Evolutionary conservation across 495 filamentous ascomycete genomes (phyloP).

Genomic region (Penicillium canescens): DNA sequence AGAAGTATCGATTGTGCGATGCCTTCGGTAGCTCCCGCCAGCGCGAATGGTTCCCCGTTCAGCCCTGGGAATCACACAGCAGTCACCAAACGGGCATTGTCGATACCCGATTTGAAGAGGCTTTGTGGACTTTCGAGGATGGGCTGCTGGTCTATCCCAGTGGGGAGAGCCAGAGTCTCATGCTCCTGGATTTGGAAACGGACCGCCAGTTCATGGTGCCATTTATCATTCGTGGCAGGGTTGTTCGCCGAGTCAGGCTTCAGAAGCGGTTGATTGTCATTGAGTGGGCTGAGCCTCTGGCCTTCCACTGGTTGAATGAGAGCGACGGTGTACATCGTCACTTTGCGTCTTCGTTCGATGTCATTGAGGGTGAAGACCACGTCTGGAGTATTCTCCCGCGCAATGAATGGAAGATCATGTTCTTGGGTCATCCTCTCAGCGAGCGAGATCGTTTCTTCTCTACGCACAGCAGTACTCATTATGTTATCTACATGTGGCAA

Average conservation of each 20-base stretch:
- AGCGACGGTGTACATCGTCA: slow-evolving; percentile 60
- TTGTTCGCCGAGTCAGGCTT: slow-evolving; percentile 59
- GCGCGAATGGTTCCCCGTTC: slow-evolving; percentile 48
- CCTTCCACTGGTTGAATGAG: slow-evolving; percentile 60
- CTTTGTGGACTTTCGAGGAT: slow-evolving; percentile 62
- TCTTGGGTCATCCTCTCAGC: slow-evolving; percentile 60
- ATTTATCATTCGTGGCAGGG: slow-evolving; percentile 53
- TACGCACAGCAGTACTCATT: slow-evolving; percentile 60
- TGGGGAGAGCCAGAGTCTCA: slow-evolving; percentile 40
- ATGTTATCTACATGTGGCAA: slow-evolving; percentile 68
- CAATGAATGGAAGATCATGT: slow-evolving; percentile 72
- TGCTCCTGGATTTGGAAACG: slow-evolving; percentile 55
- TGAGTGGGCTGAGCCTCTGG: slow-evolving; percentile 64
- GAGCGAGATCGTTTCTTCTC: slow-evolving; percentile 65
- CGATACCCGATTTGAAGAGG: slow-evolving; percentile 53
- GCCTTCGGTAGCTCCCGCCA: slow-evolving; percentile 36
- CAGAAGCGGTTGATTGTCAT: slow-evolving; percentile 57
- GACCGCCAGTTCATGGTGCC: slow-evolving; percentile 49
- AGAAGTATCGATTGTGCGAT: slow-evolving; percentile 44
- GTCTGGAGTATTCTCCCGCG: slow-evolving; percentile 54
- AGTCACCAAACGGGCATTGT: slow-evolving; percentile 36
- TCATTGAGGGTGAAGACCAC: slow-evolving; percentile 24
- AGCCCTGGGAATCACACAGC: slow-evolving; percentile 57
- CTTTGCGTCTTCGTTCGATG: slow-evolving; percentile 63
- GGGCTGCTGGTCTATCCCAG: slow-evolving; percentile 60